Percentiles rank a stretch among this genome's conserved stretches.
These are phyloP conservation scores for Neonectria magnoliae DNA, from an alignment of 2,329 filamentous ascomycete species.

Conservation along the genomic window DNA sequence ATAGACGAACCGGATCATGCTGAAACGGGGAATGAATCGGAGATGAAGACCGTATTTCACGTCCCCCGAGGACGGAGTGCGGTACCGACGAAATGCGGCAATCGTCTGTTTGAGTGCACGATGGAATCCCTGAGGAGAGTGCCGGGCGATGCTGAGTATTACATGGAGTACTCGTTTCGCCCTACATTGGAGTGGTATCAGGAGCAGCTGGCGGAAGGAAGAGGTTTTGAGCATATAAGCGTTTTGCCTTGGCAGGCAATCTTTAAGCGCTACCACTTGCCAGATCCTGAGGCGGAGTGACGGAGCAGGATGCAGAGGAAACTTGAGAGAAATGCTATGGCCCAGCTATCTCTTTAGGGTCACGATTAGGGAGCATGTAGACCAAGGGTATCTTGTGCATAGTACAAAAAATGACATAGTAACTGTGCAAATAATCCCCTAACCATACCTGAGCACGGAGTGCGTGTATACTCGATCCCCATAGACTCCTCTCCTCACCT, in stretches of 20 bases:
- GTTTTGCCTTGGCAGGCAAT: constrained; percentile 57
- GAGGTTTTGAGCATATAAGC: constrained; percentile 60
- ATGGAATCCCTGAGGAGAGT: constrained; percentile 16
- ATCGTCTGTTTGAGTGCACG: constrained; percentile 56
- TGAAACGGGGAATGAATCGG: constrained; percentile 27
- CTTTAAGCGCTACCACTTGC: constrained; percentile 45
- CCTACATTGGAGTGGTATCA: constrained; percentile 64
- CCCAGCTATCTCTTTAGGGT: not conserved
- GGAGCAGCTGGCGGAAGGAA: constrained; percentile 56
- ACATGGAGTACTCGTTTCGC: constrained; percentile 52
- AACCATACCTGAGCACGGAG: not conserved
- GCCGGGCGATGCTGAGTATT: not conserved
- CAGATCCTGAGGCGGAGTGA: constrained; percentile 33
- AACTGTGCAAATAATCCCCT: constrained; percentile 1
- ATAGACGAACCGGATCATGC: constrained; percentile 32
- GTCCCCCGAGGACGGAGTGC: constrained; percentile 50
- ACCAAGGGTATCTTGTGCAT: constrained; percentile 13
- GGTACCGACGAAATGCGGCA: constrained; percentile 50
- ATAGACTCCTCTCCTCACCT: constrained; percentile 15
- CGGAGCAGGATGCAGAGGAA: not conserved
- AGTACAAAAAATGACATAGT: constrained; percentile 6
- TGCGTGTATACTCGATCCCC: not conserved
- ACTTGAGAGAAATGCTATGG: not conserved
- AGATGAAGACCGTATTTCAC: constrained; percentile 56
- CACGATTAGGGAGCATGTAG: not conserved